Conservation (phyloP, 148 eudicot genomes). For the Persicaria tinctoria region DNA sequence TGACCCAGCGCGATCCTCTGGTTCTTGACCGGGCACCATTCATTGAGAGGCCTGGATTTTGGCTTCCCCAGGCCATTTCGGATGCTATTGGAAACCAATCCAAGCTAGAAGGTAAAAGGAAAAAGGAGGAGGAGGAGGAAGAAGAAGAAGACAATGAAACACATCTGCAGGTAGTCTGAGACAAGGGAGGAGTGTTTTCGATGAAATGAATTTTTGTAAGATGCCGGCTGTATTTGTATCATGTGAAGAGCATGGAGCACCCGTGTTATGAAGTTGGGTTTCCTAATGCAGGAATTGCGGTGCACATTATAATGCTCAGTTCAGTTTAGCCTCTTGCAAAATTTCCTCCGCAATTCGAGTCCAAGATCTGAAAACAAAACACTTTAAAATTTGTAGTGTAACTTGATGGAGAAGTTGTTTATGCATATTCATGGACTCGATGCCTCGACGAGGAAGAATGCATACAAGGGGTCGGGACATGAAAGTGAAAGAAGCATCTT, state of each 20-base stretch:
- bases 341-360: too few species aligned
- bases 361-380: too few species aligned
- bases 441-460: not conserved
- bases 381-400: too few species aligned
- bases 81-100: slow-evolving; percentile 65
- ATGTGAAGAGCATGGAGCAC: too few species aligned
- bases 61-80: slow-evolving; percentile 85
- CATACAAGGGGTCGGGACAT: not conserved
- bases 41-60: slow-evolving; percentile 83
- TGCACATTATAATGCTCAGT: too few species aligned
- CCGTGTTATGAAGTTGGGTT: too few species aligned
- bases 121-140: slow-evolving; percentile 35
- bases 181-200: not conserved
- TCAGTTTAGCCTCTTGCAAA: too few species aligned
- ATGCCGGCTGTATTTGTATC: too few species aligned
- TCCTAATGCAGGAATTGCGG: too few species aligned
- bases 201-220: too few species aligned
- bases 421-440: too few species aligned
- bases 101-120: slow-evolving; percentile 54
- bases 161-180: not conserved
- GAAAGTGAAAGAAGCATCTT: not conserved
- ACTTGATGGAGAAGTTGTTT: too few species aligned
- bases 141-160: not conserved
- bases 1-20: slow-evolving; percentile 67
- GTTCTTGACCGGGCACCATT: slow-evolving; percentile 73